Percentiles rank a stretch among this genome's conserved stretches.
These are phyloP conservation scores for Malania oleifera DNA, from an alignment of 164 flowering plant species.

Conservation along the genomic window DNA sequence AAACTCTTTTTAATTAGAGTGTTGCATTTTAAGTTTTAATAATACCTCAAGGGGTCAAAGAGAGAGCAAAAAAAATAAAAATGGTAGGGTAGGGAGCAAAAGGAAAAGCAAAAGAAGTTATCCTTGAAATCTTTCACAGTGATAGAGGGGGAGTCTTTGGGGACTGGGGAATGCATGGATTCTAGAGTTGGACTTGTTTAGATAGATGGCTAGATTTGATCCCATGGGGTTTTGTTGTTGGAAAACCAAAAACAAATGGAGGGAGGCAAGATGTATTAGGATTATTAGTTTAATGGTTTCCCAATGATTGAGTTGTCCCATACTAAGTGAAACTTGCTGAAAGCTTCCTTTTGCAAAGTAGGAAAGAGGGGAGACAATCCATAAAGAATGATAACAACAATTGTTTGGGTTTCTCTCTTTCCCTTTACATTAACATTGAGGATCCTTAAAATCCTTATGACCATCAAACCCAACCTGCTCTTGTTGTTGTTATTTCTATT, in stretches of 20 bases:
- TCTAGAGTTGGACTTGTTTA: conserved; percentile 21
- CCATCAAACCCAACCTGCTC: conserved; percentile 13
- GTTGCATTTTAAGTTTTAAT: background rate
- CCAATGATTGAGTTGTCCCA: conserved; percentile 60
- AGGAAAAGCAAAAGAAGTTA: conserved; percentile 38
- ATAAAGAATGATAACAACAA: conserved; percentile 29
- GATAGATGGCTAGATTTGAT: conserved; percentile 27
- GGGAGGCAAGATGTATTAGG: conserved; percentile 4
- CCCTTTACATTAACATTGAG: conserved; percentile 34
- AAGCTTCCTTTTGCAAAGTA: conserved; percentile 12
- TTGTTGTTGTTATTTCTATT: conserved; percentile 10
- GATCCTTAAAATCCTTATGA: conserved; percentile 17
- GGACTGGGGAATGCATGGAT: conserved; percentile 16
- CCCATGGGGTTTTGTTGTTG: conserved; percentile 24
- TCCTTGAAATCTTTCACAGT: conserved; percentile 39
- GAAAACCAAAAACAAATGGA: conserved; percentile 24
- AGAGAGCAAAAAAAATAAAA: conserved; percentile 7
- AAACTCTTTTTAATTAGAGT: too few relatives aligned
- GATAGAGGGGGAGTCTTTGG: conserved; percentile 19
- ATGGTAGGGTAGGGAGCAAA: conserved; percentile 15
- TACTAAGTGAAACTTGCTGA: conserved; percentile 23
- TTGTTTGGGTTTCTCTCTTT: conserved; percentile 57
- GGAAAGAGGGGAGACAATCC: conserved; percentile 13
- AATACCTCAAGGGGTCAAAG: background rate
- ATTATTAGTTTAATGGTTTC: conserved; percentile 42